These are phyloP conservation scores for Xylaria flabelliformis DNA, from an alignment of 495 filamentous ascomycete genomes.

Conservation along the genomic window DNA sequence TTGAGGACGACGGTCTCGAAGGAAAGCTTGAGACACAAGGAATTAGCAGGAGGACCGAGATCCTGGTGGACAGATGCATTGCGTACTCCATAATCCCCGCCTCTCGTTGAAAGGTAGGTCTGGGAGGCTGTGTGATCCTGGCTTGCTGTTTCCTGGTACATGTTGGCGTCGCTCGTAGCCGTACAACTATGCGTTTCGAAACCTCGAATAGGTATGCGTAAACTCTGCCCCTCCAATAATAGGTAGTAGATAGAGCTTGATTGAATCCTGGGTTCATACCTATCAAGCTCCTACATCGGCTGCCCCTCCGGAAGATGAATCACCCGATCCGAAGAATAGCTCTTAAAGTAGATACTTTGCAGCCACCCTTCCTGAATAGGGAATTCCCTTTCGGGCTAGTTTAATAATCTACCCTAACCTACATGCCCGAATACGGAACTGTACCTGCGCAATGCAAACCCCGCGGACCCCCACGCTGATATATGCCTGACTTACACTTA, in stretches of 20 bases:
- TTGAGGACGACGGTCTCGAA: constrained; percentile 93
- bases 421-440: background rate
- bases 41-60: background rate
- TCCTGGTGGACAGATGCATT: constrained; percentile 10
- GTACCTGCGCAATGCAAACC: background rate
- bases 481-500: background rate
- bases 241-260: background rate
- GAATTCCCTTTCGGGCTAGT: background rate
- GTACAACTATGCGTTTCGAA: background rate
- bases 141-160: constrained; percentile 31
- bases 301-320: constrained; percentile 25
- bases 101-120: constrained; percentile 80
- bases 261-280: background rate
- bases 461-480: constrained; percentile 2
- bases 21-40: constrained; percentile 64
- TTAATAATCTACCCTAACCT: background rate
- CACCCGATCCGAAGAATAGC: background rate
- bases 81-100: constrained; percentile 77
- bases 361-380: background rate
- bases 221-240: constrained; percentile 13
- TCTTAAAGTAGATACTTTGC: background rate
- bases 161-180: constrained; percentile 13
- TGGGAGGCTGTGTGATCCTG: constrained; percentile 68
- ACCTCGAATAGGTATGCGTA: background rate
- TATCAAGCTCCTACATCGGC: constrained; percentile 22